phyloP scores from a whole-genome alignment of 352 stramenopile genomes.

The Globisporangium cylindrosporum region DNA sequence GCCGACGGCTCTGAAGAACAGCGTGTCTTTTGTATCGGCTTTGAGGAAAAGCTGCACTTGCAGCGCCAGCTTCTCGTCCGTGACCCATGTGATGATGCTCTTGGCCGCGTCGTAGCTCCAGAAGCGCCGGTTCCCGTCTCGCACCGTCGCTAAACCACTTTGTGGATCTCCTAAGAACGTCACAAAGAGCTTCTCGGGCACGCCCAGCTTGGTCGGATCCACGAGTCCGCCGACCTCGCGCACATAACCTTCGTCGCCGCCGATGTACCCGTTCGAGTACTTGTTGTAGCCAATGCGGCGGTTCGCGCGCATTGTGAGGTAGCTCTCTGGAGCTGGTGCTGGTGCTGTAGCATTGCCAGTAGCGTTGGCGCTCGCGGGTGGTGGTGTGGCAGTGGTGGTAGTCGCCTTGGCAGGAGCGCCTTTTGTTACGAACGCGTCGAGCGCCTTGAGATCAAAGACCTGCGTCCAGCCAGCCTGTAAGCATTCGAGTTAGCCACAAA shows the following conservation, averaged over 20 bases:
- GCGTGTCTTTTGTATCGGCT: not conserved
- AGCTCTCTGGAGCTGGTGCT: not conserved
- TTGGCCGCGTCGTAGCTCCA: not conserved
- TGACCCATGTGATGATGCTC: not conserved
- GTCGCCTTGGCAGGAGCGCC: not conserved
- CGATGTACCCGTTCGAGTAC: conserved; percentile 3
- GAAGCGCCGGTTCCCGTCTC: not conserved
- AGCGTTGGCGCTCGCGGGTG: not conserved
- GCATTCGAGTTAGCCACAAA: not conserved
- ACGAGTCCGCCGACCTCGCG: not conserved
- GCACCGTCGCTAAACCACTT: not conserved
- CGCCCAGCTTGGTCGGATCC: not conserved
- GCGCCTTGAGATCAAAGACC: conserved; percentile 2
- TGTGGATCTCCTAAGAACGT: not conserved
- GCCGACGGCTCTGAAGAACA: not conserved
- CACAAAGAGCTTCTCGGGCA: not conserved
- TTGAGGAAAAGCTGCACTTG: conserved; percentile 1
- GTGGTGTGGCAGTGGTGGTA: not conserved
- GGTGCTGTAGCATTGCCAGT: not conserved
- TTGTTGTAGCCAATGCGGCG: not conserved
- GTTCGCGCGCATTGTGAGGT: conserved; percentile 4
- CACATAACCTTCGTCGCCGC: not conserved
- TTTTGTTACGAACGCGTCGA: not conserved
- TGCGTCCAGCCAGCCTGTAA: conserved; percentile 2
- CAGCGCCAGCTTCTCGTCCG: conserved; percentile 1